Evolutionary conservation across 345 rosid genomes (phyloP).

Genomic region (Noccaea caerulescens): DNA sequence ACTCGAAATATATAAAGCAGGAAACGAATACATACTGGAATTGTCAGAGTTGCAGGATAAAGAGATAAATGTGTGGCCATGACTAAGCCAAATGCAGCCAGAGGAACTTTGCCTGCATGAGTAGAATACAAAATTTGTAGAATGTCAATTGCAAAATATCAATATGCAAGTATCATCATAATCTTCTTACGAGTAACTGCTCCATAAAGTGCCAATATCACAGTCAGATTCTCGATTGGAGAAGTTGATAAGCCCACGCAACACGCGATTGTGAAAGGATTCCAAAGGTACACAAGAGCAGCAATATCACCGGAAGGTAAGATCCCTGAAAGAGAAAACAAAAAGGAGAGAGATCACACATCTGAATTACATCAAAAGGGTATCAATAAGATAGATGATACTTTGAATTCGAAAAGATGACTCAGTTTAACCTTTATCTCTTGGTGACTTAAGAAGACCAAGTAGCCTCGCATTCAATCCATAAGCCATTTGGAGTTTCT

Average conservation of each 20-base stretch:
- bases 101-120: constrained; percentile 67
- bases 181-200: constrained; percentile 70
- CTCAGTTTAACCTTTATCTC: constrained; percentile 52
- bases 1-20: constrained; percentile 1
- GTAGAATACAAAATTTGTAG: constrained; percentile 8
- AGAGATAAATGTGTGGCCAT: constrained; percentile 89
- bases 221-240: constrained; percentile 72
- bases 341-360: constrained; percentile 22
- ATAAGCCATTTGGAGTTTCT: constrained; percentile 61
- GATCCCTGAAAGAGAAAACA: constrained; percentile 49
- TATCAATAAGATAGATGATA: neutral
- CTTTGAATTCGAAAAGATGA: neutral
- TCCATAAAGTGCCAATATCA: constrained; percentile 71
- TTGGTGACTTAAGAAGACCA: constrained; percentile 48
- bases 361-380: neutral
- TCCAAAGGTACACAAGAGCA: constrained; percentile 83
- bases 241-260: constrained; percentile 93
- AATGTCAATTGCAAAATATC: neutral
- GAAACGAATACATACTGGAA: constrained; percentile 63
- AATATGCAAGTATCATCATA: constrained; percentile 20
- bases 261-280: constrained; percentile 85
- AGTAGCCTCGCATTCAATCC: constrained; percentile 56
- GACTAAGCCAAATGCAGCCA: constrained; percentile 96
- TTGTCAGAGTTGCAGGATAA: constrained; percentile 70
- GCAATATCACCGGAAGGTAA: constrained; percentile 79